Percentiles rank a stretch among this genome's conserved stretches.
Evolutionary conservation across 2,329 filamentous ascomycete genomes (phyloP).

Genomic region (Neurospora sp.): DNA sequence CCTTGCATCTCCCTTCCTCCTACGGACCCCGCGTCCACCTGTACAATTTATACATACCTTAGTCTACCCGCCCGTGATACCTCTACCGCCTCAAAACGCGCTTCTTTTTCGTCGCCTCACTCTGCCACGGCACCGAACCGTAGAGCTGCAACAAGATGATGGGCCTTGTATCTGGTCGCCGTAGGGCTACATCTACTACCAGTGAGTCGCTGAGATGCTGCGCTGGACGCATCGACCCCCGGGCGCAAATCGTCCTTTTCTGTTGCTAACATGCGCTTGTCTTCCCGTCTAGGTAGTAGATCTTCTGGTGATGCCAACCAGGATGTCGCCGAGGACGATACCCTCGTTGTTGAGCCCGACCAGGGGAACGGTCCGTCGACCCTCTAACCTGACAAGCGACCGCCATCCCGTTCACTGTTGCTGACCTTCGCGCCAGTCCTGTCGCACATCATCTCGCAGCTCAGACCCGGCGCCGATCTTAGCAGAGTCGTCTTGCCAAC

Average conservation of each 20-base stretch:
- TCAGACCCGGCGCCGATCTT: slow-evolving; percentile 88
- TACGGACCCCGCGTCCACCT: background rate
- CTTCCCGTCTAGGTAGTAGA: slow-evolving; percentile 31
- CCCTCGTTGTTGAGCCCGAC: slow-evolving; percentile 76
- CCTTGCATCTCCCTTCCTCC: background rate
- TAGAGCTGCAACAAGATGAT: slow-evolving; percentile 14
- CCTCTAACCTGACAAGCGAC: slow-evolving; percentile 1
- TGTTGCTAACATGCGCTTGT: slow-evolving; percentile 30
- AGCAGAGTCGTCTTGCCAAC: slow-evolving; percentile 91
- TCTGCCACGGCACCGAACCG: background rate
- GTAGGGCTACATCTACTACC: slow-evolving; percentile 24
- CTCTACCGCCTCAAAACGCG: background rate
- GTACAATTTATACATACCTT: background rate
- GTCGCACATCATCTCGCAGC: slow-evolving; percentile 91
- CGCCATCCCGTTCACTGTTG: slow-evolving; percentile 1
- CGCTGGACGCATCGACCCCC: slow-evolving; percentile 1
- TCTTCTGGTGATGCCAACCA: slow-evolving; percentile 48
- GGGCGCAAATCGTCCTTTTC: background rate
- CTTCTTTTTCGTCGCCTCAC: background rate
- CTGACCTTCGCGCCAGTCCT: slow-evolving; percentile 52
- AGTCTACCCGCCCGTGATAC: background rate
- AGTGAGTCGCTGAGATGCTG: slow-evolving; percentile 21
- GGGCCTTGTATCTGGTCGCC: slow-evolving; percentile 23
- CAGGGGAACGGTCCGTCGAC: slow-evolving; percentile 75
- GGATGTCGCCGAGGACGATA: slow-evolving; percentile 54